phyloP scores from a whole-genome alignment of 2,329 filamentous ascomycete genomes.

The Colletotrichum eremochloae region DNA sequence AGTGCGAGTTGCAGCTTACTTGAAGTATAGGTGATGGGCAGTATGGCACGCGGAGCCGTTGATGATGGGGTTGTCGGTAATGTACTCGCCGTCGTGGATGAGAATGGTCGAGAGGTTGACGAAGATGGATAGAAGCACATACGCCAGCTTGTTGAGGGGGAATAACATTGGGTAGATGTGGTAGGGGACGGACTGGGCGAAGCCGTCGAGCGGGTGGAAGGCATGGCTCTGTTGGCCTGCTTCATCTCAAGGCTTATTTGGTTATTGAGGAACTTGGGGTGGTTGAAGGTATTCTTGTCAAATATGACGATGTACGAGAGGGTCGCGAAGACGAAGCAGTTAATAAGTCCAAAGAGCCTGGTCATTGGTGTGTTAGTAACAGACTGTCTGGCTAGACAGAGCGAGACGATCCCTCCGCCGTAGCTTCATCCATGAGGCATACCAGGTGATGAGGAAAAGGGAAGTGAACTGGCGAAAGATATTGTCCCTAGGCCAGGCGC shows the following conservation, averaged over 20 bases:
- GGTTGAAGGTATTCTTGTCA: constrained; percentile 88
- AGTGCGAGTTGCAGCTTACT: constrained; percentile 25
- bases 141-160: constrained; percentile 91
- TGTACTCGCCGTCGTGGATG: constrained; percentile 96
- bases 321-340: constrained; percentile 88
- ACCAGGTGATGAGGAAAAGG: constrained; percentile 91
- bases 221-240: constrained; percentile 82
- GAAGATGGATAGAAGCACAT: constrained; percentile 87
- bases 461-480: constrained; percentile 79
- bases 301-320: constrained; percentile 92
- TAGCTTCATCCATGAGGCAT: constrained; percentile 48
- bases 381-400: constrained; percentile 3
- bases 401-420: not conserved
- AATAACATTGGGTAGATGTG: constrained; percentile 94
- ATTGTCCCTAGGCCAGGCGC: constrained; percentile 82
- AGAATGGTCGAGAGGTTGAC: constrained; percentile 98
- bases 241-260: constrained; percentile 88
- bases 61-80: constrained; percentile 89
- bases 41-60: constrained; percentile 94
- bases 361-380: constrained; percentile 13
- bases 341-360: constrained; percentile 86
- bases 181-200: constrained; percentile 89
- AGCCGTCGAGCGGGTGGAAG: constrained; percentile 95
- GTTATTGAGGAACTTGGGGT: constrained; percentile 96
- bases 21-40: constrained; percentile 74